Base-by-base conservation (phyloP, 257 asterid genomes). In the Gynochthodes officinalis region DNA sequence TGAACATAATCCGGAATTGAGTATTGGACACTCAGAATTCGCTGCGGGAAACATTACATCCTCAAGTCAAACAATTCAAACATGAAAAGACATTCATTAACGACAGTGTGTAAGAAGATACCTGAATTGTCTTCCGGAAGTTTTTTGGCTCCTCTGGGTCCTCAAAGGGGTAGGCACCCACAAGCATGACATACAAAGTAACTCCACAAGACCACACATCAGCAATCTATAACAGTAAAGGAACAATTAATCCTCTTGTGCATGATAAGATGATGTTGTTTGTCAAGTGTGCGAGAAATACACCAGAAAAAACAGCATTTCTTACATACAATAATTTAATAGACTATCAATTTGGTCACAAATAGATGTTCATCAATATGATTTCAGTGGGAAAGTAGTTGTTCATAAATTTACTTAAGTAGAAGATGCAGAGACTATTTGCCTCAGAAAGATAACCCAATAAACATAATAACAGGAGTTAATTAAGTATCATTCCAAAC, bases 181-280 rank as follows among this genome's bases (percentile, higher is more conserved):
- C 98, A 82, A 95, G 79, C 99, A 95, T 95, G 70, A 95, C 99
- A 57, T 95, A 95, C 67, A 95, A 82, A 25, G 99, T 95, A 62
- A 95, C 99, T 57, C 98, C 99, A 83, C 99, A 95, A 43, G 99
- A 95, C 99, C 99, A 95, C 43, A 95, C 99, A 73, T 95, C 99
- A 27, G 99, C 98, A 55, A 87, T 90, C 99, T 95, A 62, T 64
- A 59, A 9, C 52, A 81, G 57, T 40, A 71, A 62, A 52, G 10
- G n/a, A 63, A 73, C 61, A 58, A 44, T 59, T 67, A 75, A 55
- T 63, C 54, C 43, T 33, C 48, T 8, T 35, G 42, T 49, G 52
- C 35, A 57, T 43, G 65, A 5, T 19, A 48, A 5, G 28, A 42
- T 28, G 2, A 58, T 42, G 66, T 15, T n/a, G 46, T 58, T 68